A percentile compares a stretch with the other conserved stretches of the same genome.
Evolutionary conservation across 163 green algal species (phyloP).

Genomic region (Volvox carteri): DNA sequence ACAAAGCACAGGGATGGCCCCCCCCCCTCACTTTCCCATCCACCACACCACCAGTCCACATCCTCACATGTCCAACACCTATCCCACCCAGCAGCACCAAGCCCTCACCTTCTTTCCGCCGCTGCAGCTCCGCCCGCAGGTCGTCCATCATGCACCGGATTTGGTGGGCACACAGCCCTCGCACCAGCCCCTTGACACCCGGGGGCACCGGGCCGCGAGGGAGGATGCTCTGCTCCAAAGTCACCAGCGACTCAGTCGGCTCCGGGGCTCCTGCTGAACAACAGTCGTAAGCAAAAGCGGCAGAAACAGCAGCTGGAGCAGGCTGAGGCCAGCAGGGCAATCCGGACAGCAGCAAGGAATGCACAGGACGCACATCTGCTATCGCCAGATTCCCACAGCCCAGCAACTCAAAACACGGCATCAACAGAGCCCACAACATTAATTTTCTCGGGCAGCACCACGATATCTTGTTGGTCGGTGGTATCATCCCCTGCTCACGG

Average conservation of each 20-base stretch:
- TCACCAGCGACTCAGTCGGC: slow-evolving; percentile 45
- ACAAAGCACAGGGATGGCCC: background rate
- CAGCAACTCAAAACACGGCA: background rate
- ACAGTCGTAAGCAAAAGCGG: background rate
- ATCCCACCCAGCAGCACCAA: background rate
- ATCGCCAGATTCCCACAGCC: too few relatives aligned
- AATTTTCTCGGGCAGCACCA: background rate
- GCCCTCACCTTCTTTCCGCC: slow-evolving; percentile 42
- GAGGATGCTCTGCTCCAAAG: slow-evolving; percentile 62
- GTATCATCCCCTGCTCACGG: background rate
- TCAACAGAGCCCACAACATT: background rate
- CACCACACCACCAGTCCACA: background rate
- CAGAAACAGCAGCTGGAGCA: too few relatives aligned
- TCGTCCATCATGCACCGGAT: slow-evolving; percentile 57
- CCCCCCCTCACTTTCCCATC: background rate
- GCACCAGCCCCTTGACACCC: slow-evolving; percentile 49
- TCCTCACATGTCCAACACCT: background rate
- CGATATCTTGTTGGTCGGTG: too few relatives aligned
- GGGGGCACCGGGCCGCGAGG: slow-evolving; percentile 33
- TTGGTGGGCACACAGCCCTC: slow-evolving; percentile 57
- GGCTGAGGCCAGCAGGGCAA: too few relatives aligned
- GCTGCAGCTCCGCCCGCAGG: slow-evolving; percentile 53
- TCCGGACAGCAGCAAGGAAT: too few relatives aligned
- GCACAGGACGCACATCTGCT: too few relatives aligned
- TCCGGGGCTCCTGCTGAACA: background rate